Evolutionary conservation across 768 basidiomycete species (phyloP), one percentile per base, ranked within the genome.

Genomic region (Termitomyces sp.): DNA sequence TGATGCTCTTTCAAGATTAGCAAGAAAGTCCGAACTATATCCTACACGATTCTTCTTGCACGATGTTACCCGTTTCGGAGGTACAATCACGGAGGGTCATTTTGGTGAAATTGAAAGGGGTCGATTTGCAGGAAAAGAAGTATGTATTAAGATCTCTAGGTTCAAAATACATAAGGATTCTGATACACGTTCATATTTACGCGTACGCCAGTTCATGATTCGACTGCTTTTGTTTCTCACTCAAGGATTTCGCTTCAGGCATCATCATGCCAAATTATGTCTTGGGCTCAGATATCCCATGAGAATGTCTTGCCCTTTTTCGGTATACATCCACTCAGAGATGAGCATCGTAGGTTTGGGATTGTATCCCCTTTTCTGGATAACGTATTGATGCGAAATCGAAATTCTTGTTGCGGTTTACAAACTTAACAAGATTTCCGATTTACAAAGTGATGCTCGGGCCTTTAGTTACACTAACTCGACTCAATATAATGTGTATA

Each of bases 1-100:
- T 11, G 54, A 47, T 14, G 54, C 54, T 55, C 45, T 55, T 16
- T 55, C 54, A 12, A 43, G 54, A 27, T 40, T 55, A 10, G 43
- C 43, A 27, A 44, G 54, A 17, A 47, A 55, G 40, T 35, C 54
- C 12, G 35, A 55, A 21, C 25, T 39, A n/a, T 55, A 28, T 39
- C 54, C 54, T 8, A 55, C 17, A 17, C 45, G 45, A n/a, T 55
- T 37, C 35, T n/a, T 19, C 23, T 47, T 55, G 17, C 54, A 55
- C 9, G 35, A 30, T 46, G 45, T 55, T 2, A 47, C 17, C 17
- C 44, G 45, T 14, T 35, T 8, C n/a, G 11, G 8, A 25, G 54
- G 37, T 17, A 40, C 35, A 7, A 10, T 55, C 30, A 16, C 35
- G 21, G 45, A 46, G 23, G 54, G 54, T 16, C 35, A 46, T 39